Base-by-base conservation (phyloP, 495 filamentous ascomycete species). In the Barbatosphaeria neglecta region DNA sequence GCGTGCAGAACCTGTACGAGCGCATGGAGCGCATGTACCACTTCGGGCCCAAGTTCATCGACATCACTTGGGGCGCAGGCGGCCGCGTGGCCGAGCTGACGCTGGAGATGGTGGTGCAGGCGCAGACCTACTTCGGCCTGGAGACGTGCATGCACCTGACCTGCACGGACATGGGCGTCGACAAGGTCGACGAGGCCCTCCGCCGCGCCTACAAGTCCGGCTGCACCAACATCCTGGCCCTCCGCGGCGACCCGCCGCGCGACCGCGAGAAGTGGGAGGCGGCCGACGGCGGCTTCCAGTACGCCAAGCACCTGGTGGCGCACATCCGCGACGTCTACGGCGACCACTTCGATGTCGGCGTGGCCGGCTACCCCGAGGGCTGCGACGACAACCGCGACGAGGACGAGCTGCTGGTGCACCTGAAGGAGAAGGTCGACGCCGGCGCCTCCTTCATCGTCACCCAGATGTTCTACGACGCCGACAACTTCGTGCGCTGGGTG, bases 91-190 rank as follows among this genome's bases (percentile, higher is more conserved):
- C 90, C 38, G 80, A 93, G 50, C 69, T 99, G 58, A 99, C 93
- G 10, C 89, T 83, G 63, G 93, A 99, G 58, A 99, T 99, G 93
- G 90, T 99, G 46, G 81, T 84, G 42, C 87, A 93, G 46, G 92
- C 93, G 37, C 93, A 99, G 66, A 85, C 89, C n/a, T 86, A 88
- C 35, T 90, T 94, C 59, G 93, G 93, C 7, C 72, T 99, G 37
- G 93, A 99, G 70, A 97, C 93, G 7, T 96, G 90, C 67, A 99
- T 99, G 93, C 93, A 99, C 58, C 68, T 99, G 52, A 99, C 93
- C 2, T 99, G 93, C 65, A 99, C 93, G 37, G 93, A 96, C 60
- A 99, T 99, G 93, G 87, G 83, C 9, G 75, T 76, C 56, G 84
- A 86, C 22, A 95, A 87, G 66, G 82, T 99, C 49, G 87, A 97